Evolutionary conservation across 305 asterid species (phyloP).

Genomic region (Fraxinus greggii): DNA sequence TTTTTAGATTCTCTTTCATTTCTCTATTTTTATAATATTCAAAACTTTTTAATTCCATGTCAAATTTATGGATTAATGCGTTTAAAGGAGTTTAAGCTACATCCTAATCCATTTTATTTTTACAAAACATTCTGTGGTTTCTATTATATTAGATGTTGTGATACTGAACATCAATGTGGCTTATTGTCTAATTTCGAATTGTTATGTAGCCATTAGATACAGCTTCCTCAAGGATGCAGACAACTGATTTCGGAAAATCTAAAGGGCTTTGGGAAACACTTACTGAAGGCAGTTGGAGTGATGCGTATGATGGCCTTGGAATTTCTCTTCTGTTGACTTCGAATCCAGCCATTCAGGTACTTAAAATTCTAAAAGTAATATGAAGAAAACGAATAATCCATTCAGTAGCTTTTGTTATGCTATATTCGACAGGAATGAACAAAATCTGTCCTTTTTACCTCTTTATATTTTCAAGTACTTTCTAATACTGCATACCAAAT

Average conservation of each 20-base stretch:
- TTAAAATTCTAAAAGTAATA: background rate
- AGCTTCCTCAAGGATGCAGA: slow-evolving; percentile 94
- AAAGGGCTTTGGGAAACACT: slow-evolving; percentile 75
- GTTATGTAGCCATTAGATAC: slow-evolving; percentile 77
- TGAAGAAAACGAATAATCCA: background rate
- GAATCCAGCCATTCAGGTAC: slow-evolving; percentile 94
- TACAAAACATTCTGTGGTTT: background rate
- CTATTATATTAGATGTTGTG: background rate
- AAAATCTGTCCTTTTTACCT: background rate
- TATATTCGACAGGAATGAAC: background rate
- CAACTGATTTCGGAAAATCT: slow-evolving; percentile 88
- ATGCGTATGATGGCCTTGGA: slow-evolving; percentile 85
- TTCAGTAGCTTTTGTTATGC: background rate
- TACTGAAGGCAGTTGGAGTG: slow-evolving; percentile 74
- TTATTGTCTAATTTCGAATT: slow-evolving; percentile 13
- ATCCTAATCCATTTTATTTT: background rate
- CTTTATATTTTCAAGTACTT: background rate
- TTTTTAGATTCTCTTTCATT: background rate
- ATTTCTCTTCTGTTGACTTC: slow-evolving; percentile 82
- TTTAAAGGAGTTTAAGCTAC: background rate
- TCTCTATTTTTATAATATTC: background rate
- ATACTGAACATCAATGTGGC: background rate
- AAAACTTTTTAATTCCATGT: background rate
- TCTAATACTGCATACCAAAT: background rate
- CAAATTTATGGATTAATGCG: background rate